Percentiles rank a stretch among this genome's conserved stretches.
Evolutionary conservation across 2,329 filamentous ascomycete species (phyloP).

Genomic region (Neoscytalidium dimidiatum): DNA sequence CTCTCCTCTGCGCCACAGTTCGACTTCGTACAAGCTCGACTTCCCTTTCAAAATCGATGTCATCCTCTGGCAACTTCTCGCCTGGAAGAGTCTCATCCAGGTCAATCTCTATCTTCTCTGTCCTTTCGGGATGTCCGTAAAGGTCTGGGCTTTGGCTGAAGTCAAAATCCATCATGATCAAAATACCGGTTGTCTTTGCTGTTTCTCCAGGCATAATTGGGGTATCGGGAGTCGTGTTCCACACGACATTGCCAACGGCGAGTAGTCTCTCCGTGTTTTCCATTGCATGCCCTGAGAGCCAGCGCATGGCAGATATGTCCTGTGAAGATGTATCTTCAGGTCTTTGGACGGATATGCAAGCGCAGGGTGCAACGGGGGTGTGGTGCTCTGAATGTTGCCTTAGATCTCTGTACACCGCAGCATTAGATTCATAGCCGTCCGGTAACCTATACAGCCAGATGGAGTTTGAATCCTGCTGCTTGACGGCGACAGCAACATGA

Average conservation of each 20-base stretch:
- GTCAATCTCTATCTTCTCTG: conserved; percentile 36
- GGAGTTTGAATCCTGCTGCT: conserved; percentile 39
- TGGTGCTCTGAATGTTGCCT: conserved; percentile 27
- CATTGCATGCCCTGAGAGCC: conserved; percentile 30
- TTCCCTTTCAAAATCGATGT: conserved; percentile 43
- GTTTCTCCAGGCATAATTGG: conserved; percentile 17
- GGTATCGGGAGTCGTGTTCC: conserved; percentile 11
- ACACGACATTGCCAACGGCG: conserved; percentile 34
- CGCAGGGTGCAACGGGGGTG: conserved; percentile 39
- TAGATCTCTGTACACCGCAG: conserved; percentile 33
- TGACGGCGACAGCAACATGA: conserved; percentile 40
- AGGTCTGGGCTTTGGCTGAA: conserved; percentile 25
- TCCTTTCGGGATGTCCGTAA: conserved; percentile 23
- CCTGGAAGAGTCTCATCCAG: conserved; percentile 39
- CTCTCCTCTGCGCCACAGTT: conserved; percentile 36
- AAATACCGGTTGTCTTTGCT: conserved; percentile 33
- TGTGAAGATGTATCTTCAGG: conserved; percentile 35
- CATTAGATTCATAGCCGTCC: conserved; percentile 23
- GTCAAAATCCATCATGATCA: conserved; percentile 43
- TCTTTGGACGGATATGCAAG: conserved; percentile 37
- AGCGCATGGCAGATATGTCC: conserved; percentile 39
- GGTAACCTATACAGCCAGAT: conserved; percentile 43
- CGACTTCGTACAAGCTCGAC: conserved; percentile 42
- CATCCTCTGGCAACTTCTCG: conserved; percentile 40
- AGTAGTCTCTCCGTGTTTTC: conserved; percentile 37